Evolutionary conservation across 176 grass and related monocot species (phyloP).

Genomic region (Cenchrus purpureus): DNA sequence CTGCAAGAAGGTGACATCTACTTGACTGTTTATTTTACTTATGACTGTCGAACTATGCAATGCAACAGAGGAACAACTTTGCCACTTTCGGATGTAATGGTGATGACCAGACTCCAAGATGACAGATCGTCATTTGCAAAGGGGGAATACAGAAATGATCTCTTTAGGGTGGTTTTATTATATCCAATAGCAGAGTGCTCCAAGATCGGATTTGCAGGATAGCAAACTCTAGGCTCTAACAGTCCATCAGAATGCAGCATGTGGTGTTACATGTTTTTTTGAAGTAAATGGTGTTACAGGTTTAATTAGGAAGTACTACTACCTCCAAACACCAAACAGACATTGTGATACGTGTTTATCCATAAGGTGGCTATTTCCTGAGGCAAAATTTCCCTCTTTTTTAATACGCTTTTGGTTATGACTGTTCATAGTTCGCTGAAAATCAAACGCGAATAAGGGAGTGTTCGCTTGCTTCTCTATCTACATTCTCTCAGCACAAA

Average conservation of each 20-base stretch:
- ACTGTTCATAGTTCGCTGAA: neutral
- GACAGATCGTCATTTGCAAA: neutral
- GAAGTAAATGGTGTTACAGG: neutral
- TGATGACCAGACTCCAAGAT: neutral
- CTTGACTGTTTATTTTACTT: neutral
- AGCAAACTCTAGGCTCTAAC: neutral
- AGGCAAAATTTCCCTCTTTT: neutral
- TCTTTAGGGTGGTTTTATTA: neutral
- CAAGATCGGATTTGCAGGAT: neutral
- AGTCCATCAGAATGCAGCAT: neutral
- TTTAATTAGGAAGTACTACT: neutral
- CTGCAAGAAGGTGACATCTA: neutral
- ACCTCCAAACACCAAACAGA: neutral
- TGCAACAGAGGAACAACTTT: neutral
- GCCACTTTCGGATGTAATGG: neutral
- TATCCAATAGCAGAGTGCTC: neutral
- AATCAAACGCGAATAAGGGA: neutral
- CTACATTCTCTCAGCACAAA: no score
- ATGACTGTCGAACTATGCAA: neutral
- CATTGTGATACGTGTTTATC: neutral
- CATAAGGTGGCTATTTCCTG: neutral
- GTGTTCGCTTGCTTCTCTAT: no score
- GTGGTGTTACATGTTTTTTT: neutral
- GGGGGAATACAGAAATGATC: neutral
- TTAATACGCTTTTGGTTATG: neutral